Conservation (phyloP, 2,329 filamentous ascomycete species). For the Cordyceps farinosa region DNA sequence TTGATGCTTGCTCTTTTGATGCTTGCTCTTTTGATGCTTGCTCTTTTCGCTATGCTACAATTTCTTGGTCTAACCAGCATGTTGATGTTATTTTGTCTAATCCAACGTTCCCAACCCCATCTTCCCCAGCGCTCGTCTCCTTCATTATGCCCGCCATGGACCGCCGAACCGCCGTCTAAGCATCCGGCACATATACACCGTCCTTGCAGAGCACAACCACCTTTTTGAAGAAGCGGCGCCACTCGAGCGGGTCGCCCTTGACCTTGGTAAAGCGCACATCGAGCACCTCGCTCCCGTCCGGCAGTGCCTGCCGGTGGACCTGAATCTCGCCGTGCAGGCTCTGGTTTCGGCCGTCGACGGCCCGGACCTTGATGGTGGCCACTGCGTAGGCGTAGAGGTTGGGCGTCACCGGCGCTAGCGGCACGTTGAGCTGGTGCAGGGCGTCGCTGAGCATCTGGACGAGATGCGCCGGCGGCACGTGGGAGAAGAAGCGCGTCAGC, state of each 20-base stretch:
- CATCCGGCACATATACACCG: conserved; percentile 60
- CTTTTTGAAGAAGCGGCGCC: conserved; percentile 95
- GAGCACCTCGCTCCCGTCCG: conserved; percentile 58
- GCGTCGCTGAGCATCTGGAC: conserved; percentile 77
- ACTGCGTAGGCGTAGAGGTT: conserved; percentile 52
- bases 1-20: background rate
- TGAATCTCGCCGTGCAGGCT: conserved; percentile 71
- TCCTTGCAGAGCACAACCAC: conserved; percentile 85
- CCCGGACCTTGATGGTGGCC: conserved; percentile 68
- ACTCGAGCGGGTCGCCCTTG: conserved; percentile 94
- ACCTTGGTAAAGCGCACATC: conserved; percentile 91
- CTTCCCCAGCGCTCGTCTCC: background rate
- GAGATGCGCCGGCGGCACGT: conserved; percentile 69
- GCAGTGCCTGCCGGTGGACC: conserved; percentile 62
- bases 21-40: background rate
- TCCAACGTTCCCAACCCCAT: background rate
- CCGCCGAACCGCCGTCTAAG: conserved; percentile 29
- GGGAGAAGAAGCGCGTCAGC: conserved; percentile 88
- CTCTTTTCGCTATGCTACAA: conserved; percentile 11
- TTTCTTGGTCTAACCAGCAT: conserved; percentile 13
- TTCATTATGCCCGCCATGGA: background rate
- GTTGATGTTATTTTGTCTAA: conserved; percentile 13
- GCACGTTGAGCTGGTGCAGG: conserved; percentile 80
- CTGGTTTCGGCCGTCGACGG: conserved; percentile 69
- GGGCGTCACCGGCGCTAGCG: conserved; percentile 52